phyloP scores from a whole-genome alignment of 805 yeast species.

The Ogataea degrootiae region DNA sequence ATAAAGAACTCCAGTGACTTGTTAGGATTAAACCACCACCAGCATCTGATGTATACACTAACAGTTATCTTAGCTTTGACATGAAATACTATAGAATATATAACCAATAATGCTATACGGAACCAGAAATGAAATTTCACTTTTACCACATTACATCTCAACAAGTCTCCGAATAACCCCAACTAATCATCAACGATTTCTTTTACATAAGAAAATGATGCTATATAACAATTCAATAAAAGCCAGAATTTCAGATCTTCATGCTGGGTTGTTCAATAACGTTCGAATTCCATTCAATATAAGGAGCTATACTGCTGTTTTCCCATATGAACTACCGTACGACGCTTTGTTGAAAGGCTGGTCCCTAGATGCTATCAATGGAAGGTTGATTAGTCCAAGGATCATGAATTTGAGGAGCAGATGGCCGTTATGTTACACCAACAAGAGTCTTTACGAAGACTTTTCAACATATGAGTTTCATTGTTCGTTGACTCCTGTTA shows the following conservation, averaged over 20 bases:
- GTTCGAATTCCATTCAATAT: constrained; percentile 15
- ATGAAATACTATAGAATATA: too few relatives aligned
- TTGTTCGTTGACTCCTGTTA: constrained; percentile 24
- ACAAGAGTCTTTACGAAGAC: constrained; percentile 10
- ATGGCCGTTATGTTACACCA: constrained; percentile 23
- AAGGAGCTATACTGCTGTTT: constrained; percentile 4
- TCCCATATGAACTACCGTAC: constrained; percentile 21
- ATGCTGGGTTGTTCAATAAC: constrained; percentile 18
- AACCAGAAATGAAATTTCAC: too few relatives aligned
- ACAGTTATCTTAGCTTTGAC: too few relatives aligned
- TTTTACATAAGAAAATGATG: constrained; percentile 11
- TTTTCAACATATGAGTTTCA: constrained; percentile 14
- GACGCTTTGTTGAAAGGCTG: constrained; percentile 21
- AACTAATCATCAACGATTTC: constrained; percentile 6
- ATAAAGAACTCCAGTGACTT: too few relatives aligned
- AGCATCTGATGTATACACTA: too few relatives aligned
- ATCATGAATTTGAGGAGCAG: constrained; percentile 8
- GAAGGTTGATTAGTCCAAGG: constrained; percentile 17
- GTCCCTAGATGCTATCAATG: constrained; percentile 9
- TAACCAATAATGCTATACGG: too few relatives aligned
- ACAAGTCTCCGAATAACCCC: constrained; percentile 1
- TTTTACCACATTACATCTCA: too few relatives aligned
- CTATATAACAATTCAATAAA: constrained; percentile 13
- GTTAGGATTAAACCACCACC: too few relatives aligned
- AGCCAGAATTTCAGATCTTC: constrained; percentile 15